Conservation (phyloP, 2,329 filamentous ascomycete species). For the Fusarium keratoplasticum region DNA sequence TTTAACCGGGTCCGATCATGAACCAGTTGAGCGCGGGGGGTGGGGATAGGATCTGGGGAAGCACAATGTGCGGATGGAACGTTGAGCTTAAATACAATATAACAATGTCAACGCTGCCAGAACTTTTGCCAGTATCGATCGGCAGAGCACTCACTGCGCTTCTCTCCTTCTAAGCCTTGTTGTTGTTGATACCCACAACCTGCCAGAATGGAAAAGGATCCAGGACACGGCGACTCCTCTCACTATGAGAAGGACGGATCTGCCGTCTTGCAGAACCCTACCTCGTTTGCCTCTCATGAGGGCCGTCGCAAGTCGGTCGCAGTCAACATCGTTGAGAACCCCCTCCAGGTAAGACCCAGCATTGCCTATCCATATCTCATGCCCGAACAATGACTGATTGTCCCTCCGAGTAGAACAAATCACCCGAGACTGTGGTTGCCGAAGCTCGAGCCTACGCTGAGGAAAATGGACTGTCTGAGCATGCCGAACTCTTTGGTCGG, state of each 20-base stretch:
- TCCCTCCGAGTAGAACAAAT: neutral
- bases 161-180: neutral
- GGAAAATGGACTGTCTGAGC: slow-evolving; percentile 59
- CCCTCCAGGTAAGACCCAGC: neutral
- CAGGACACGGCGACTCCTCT: neutral
- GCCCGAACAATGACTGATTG: neutral
- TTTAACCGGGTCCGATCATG: neutral
- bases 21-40: neutral
- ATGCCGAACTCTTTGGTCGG: slow-evolving; percentile 56
- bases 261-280: neutral
- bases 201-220: slow-evolving; percentile 2
- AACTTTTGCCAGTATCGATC: neutral
- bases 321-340: neutral
- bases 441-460: slow-evolving; percentile 65
- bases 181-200: neutral
- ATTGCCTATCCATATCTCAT: neutral
- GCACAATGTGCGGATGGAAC: neutral
- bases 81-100: neutral
- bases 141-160: neutral
- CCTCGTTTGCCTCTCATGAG: neutral
- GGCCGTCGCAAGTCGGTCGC: neutral
- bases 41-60: neutral
- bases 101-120: neutral
- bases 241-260: neutral
- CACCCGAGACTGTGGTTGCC: slow-evolving; percentile 12